Conservation (phyloP, 345 rosid genomes). For the Raphanus raphanistrum region DNA sequence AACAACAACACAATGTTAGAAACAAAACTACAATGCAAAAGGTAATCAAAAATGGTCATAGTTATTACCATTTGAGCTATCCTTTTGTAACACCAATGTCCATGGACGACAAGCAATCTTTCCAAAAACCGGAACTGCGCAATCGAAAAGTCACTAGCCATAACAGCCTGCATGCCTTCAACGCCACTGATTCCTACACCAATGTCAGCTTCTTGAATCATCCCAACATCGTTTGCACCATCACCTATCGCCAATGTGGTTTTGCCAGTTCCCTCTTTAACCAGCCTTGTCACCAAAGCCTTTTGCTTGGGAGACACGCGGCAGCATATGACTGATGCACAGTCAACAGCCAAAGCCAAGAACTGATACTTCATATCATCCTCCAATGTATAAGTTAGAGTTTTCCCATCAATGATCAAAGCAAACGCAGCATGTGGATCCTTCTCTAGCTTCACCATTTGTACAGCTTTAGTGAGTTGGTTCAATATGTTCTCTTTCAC, state of each 20-base stretch:
- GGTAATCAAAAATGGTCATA: neutral
- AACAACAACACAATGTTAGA: neutral
- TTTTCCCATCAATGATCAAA: slow-evolving; percentile 71
- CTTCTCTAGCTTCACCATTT: slow-evolving; percentile 47
- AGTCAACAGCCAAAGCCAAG: slow-evolving; percentile 66
- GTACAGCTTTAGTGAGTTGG: slow-evolving; percentile 52
- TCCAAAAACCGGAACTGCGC: neutral
- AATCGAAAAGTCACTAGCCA: neutral
- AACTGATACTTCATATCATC: slow-evolving; percentile 62
- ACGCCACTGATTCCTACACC: slow-evolving; percentile 99
- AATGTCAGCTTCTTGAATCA: slow-evolving; percentile 99
- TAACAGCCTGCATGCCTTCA: slow-evolving; percentile 77
- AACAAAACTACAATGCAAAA: neutral
- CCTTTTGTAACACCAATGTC: neutral
- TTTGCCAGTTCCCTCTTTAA: slow-evolving; percentile 10
- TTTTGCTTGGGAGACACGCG: slow-evolving; percentile 90
- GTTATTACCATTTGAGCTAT: neutral
- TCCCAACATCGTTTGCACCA: slow-evolving; percentile 99
- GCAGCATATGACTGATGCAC: slow-evolving; percentile 86
- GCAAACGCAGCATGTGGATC: slow-evolving; percentile 58
- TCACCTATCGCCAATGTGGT: slow-evolving; percentile 76
- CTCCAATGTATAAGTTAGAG: slow-evolving; percentile 58
- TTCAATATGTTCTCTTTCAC: slow-evolving; percentile 51
- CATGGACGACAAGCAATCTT: neutral
- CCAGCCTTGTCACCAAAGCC: slow-evolving; percentile 50